Base-by-base conservation (phyloP, 2,329 filamentous ascomycete species). In the Chrysoporthe cubensis region DNA sequence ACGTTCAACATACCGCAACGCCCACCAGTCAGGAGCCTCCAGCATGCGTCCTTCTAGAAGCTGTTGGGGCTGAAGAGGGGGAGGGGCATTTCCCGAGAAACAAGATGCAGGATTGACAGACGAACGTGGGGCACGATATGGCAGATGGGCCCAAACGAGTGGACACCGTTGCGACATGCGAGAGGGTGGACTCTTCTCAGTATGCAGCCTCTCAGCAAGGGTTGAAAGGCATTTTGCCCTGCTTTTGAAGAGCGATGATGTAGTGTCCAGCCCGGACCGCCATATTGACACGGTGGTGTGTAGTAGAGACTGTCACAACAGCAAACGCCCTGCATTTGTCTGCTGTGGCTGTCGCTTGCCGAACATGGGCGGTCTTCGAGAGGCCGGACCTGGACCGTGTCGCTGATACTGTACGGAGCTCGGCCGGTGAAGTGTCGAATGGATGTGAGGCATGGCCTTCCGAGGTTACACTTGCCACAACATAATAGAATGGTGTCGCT, bases 91-190 rank as follows among this genome's bases (percentile, higher is more conserved):
- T 59, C 9, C n/a, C 37, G 57, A 57, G 58, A 42, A 42, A 50
- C 50, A 66, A 42, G 21, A 64, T 54, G 57, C 57, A 60, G 43
- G 61, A 14, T 54, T 64, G 67, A 69, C 66, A 68, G 50, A 34
- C 56, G 66, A 42, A 54, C 42, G 50, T 64, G 61, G 65, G 58
- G 26, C 43, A 58, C 14, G 52, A 58, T 50, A 32, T 40, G 64
- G 60, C 59, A 44, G 21, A 44, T 48, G 62, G 65, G 60, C 59
- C 56, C 46, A 37, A n/a, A 40, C 62, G 48, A 52, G 8, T 65
- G 44, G 50, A 50, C 52, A 46, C 56, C 46, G 63, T 40, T 57
- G 52, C 54, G 61, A 60, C 58, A 43, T 62, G 58, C 65, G 37
- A 56, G n/a, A 50, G 44, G 48, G 67, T 69, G 67, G 67, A 63